Conservation (phyloP, 2,329 filamentous ascomycete genomes). For the Aspergillus fumigatiaffinis region DNA sequence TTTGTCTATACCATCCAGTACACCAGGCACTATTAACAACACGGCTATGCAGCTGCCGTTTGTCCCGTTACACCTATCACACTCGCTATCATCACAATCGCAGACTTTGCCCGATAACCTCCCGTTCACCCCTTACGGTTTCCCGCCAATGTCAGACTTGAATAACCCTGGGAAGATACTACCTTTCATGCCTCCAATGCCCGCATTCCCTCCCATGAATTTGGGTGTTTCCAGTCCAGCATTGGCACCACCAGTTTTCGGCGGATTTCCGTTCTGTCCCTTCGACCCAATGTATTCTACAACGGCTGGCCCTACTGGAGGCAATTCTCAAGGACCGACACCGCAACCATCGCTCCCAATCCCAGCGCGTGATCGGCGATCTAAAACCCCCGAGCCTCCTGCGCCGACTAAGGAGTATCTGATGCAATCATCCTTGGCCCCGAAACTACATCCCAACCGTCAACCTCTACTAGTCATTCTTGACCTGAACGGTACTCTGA, state of each 20-base stretch:
- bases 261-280: conserved; percentile 3
- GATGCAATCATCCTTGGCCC: conserved; percentile 45
- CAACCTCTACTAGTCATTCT: conserved; percentile 74
- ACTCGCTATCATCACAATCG: conserved; percentile 2
- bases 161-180: conserved; percentile 4
- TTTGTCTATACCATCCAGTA: conserved; percentile 2
- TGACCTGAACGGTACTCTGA: conserved; percentile 89
- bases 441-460: conserved; percentile 43
- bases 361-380: neutral
- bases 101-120: conserved; percentile 4
- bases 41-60: conserved; percentile 6
- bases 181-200: conserved; percentile 9
- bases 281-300: conserved; percentile 5
- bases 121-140: conserved; percentile 2
- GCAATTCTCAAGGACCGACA: conserved; percentile 1
- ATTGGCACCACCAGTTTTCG: conserved; percentile 6
- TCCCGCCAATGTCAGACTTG: conserved; percentile 10
- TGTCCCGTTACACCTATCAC: conserved; percentile 1
- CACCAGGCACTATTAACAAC: neutral
- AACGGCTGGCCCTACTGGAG: conserved; percentile 2
- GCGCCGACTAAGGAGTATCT: conserved; percentile 60
- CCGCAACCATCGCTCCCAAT: conserved; percentile 11
- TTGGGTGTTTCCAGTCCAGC: conserved; percentile 6
- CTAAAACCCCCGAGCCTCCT: conserved; percentile 43
- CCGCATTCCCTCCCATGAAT: conserved; percentile 8